phyloP scores from a whole-genome alignment of 202 grass and related monocot genomes.

The Setaria italica region DNA sequence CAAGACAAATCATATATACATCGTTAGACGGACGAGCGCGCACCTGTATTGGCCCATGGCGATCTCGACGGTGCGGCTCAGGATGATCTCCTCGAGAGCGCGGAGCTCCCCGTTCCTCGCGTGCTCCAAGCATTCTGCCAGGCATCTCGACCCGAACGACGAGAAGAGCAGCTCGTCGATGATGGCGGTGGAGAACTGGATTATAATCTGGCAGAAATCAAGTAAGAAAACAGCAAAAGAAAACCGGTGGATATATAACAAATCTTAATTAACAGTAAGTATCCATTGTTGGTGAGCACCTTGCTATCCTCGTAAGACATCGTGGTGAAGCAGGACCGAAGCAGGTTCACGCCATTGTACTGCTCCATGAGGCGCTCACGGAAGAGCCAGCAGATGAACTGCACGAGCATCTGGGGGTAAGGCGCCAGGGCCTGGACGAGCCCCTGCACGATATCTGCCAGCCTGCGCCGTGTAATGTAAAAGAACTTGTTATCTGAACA shows the following conservation, averaged over 20 bases:
- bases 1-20: no score
- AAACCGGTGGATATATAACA: background rate
- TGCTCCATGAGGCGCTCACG: background rate
- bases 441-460: background rate
- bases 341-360: background rate
- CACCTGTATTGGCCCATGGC: conserved; percentile 17
- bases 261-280: no score
- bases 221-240: no score
- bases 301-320: conserved; percentile 1
- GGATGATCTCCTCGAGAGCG: background rate
- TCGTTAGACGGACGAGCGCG: no score
- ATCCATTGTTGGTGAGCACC: background rate
- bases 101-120: background rate
- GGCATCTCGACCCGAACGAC: conserved; percentile 30
- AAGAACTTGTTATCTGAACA: background rate
- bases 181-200: background rate
- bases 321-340: conserved; percentile 23
- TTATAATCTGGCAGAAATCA: conserved; percentile 18
- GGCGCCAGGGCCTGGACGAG: conserved; percentile 18
- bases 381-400: conserved; percentile 18
- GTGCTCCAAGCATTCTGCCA: conserved; percentile 25
- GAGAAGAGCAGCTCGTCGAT: background rate
- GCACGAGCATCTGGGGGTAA: background rate
- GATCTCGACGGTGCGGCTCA: background rate
- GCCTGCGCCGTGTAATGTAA: conserved; percentile 5